phyloP scores from a whole-genome alignment of 2,329 filamentous ascomycete species.

The Colletotrichum abscissum region DNA sequence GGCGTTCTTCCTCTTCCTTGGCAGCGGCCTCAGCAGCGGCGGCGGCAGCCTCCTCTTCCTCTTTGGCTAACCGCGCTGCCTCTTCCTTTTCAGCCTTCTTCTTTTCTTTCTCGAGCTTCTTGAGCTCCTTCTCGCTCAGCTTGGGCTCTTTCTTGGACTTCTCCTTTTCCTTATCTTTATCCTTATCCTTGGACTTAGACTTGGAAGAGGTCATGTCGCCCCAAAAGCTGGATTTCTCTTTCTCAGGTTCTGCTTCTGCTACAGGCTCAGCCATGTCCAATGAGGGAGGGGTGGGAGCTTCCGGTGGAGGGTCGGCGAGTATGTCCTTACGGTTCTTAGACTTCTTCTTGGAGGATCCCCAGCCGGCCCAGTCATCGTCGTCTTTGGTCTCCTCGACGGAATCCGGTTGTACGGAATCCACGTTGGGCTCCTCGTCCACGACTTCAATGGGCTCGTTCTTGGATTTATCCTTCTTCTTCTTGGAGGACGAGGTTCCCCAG shows the following conservation, averaged over 20 bases:
- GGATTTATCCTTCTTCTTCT: conserved; percentile 64
- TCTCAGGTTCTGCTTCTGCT: conserved; percentile 49
- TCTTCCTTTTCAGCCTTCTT: conserved; percentile 54
- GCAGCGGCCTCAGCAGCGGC: conserved; percentile 40
- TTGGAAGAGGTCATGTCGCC: conserved; percentile 49
- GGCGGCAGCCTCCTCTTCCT: conserved; percentile 45
- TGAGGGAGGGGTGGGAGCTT: conserved; percentile 59
- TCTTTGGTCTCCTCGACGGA: conserved; percentile 58
- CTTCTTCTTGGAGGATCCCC: conserved; percentile 56
- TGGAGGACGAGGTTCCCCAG: conserved; percentile 48
- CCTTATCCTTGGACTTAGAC: conserved; percentile 54
- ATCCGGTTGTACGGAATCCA: conserved; percentile 59
- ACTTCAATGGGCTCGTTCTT: conserved; percentile 63
- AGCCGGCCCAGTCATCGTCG: conserved; percentile 54
- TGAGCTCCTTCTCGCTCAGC: conserved; percentile 61
- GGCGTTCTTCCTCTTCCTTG: conserved; percentile 45
- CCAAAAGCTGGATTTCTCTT: conserved; percentile 43
- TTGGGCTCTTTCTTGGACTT: conserved; percentile 57
- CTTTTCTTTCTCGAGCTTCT: conserved; percentile 62
- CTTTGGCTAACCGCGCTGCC: conserved; percentile 55
- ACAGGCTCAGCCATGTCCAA: conserved; percentile 57
- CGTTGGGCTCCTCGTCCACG: conserved; percentile 53
- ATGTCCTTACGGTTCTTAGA: conserved; percentile 51
- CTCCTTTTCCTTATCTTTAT: conserved; percentile 52
- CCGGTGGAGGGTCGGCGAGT: conserved; percentile 57